A percentile compares a stretch with the other conserved stretches of the same genome.
phyloP scores from a whole-genome alignment of 2,329 filamentous ascomycete species.

The Ceratocystis ficicola region DNA sequence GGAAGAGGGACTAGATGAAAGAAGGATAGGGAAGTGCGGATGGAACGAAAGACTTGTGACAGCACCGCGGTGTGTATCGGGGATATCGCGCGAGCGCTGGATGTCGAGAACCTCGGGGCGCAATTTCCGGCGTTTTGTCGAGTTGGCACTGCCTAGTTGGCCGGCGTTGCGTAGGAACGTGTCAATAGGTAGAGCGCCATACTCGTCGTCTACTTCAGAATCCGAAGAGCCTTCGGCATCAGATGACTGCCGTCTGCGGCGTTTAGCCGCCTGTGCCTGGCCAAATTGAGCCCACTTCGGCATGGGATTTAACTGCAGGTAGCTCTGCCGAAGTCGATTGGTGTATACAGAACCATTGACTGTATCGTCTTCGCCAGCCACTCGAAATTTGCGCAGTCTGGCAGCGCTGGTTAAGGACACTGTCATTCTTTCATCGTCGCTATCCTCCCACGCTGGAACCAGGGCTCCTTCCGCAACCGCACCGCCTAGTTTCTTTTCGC shows the following conservation, averaged over 20 bases:
- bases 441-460: constrained; percentile 72
- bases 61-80: constrained; percentile 62
- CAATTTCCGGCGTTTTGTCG: constrained; percentile 54
- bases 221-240: constrained; percentile 28
- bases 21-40: constrained; percentile 71
- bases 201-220: constrained; percentile 42
- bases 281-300: constrained; percentile 48
- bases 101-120: constrained; percentile 84
- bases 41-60: constrained; percentile 83
- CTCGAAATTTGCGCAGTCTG: constrained; percentile 69
- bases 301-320: constrained; percentile 45
- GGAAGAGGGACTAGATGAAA: constrained; percentile 77
- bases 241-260: constrained; percentile 40
- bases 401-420: constrained; percentile 69
- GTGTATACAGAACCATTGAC: constrained; percentile 80
- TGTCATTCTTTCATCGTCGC: constrained; percentile 78
- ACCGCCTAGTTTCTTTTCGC: constrained; percentile 28
- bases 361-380: constrained; percentile 71
- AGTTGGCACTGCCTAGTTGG: constrained; percentile 46
- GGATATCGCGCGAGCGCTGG: constrained; percentile 75
- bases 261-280: constrained; percentile 40
- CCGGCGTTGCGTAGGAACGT: constrained; percentile 64
- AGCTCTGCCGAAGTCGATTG: constrained; percentile 67
- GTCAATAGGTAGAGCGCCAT: constrained; percentile 61
- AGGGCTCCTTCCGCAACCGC: constrained; percentile 22